Conservation (phyloP, 805 yeast genomes). For the Lachancea kluyveri region DNA sequence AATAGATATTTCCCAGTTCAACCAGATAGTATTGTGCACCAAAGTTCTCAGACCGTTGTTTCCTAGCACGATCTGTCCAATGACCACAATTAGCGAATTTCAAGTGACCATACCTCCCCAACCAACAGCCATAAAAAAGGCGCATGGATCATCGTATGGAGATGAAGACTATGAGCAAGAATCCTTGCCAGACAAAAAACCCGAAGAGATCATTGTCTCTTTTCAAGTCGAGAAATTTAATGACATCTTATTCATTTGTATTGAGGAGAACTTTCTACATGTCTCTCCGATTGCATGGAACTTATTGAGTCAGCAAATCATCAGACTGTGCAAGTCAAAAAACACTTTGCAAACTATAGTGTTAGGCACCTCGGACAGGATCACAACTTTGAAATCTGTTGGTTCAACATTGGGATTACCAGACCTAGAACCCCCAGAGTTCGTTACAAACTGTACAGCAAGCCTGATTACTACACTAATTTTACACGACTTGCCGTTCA, state of each 20-base stretch:
- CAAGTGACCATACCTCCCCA: no score
- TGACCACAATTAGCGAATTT: no score
- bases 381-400: conserved; percentile 20
- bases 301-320: conserved; percentile 22
- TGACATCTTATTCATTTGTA: conserved; percentile 16
- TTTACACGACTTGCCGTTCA: conserved; percentile 10
- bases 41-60: conserved; percentile 25
- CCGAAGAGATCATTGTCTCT: no score
- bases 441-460: conserved; percentile 52
- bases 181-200: no score
- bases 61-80: no score
- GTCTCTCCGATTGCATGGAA: conserved; percentile 33
- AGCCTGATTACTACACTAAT: conserved; percentile 31
- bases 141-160: no score
- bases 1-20: conserved; percentile 12
- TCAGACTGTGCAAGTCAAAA: conserved; percentile 20
- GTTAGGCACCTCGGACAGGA: conserved; percentile 27
- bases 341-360: conserved; percentile 10
- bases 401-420: conserved; percentile 19
- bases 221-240: conserved; percentile 4
- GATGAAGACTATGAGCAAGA: no score
- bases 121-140: no score
- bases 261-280: conserved; percentile 27
- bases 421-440: conserved; percentile 51
- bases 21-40: conserved; percentile 19